Evolutionary conservation across 2,329 filamentous ascomycete genomes (phyloP), one percentile per base, ranked within the genome.

Genomic region (Aureobasidium musti): DNA sequence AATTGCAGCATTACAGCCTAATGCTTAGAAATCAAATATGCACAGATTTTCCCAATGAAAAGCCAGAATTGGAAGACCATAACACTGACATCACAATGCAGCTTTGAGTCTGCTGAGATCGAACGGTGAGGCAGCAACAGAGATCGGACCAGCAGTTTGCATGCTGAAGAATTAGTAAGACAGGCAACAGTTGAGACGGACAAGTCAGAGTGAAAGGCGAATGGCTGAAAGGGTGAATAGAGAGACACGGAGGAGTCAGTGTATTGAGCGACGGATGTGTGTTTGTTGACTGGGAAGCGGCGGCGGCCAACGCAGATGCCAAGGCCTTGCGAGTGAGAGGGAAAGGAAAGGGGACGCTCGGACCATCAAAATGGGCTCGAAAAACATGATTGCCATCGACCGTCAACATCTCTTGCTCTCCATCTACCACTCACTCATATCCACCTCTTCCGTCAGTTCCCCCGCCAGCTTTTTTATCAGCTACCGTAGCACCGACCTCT

Each of bases 1-100:
- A 52, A 50, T 52, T 33, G 30, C 56, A 47, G 56, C 39, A 59
- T 59, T 59, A 59, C 56, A 45, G 56, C 56, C 57, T 61, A 61
- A 49, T 49, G 57, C 57, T 61, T 61, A 61, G 57, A 49, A 49
- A 61, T 61, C 57, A 35, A 61, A 17, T 21, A 26, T 61, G 57
- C 41, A 61, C 14, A 37, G 10, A 23, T 47, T 47, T 19, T 13
- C 26, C 28, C 50, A 43, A 43, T 28, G 26, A 33, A n/a, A 7
- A 59, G 39, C 5, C 23, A 59, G 26, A 26, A 33, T 59, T 57
- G 53, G 30, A 28, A 43, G 21, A 2, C 3, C 35, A 41, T 17
- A 56, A 59, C 37, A 59, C 37, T 45, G 54, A 35, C 43, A 41
- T 61, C 41, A 47, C 41, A 21, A n/a, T 43, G 57, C 30, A 49